Evolutionary conservation across 257 asterid species (phyloP).

Genomic region (Pogostemon cablin): DNA sequence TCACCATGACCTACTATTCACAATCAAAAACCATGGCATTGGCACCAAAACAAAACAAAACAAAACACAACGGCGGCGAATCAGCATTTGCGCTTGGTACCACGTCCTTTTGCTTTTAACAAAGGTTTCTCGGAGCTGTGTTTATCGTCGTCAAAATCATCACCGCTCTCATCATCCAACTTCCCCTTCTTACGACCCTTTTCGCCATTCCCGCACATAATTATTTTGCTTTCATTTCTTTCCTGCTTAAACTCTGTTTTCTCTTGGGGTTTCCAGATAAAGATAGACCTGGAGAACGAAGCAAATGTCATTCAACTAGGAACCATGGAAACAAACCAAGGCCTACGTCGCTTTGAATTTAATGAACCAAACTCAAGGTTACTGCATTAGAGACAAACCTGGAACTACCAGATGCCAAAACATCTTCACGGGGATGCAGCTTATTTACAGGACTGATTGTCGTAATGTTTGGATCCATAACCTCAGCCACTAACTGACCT

Average conservation of each 20-base stretch:
- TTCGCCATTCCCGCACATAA: slow-evolving; percentile 60
- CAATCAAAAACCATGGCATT: background rate
- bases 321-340: background rate
- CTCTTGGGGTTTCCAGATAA: slow-evolving; percentile 84
- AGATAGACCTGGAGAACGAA: slow-evolving; percentile 61
- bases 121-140: slow-evolving; percentile 42
- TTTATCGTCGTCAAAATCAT: slow-evolving; percentile 52
- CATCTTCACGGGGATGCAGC: slow-evolving; percentile 91
- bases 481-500: slow-evolving; percentile 91
- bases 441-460: slow-evolving; percentile 95
- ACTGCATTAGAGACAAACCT: slow-evolving; percentile 47
- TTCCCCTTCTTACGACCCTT: slow-evolving; percentile 47
- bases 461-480: slow-evolving; percentile 89
- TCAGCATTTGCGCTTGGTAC: slow-evolving; percentile 44
- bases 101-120: slow-evolving; percentile 41
- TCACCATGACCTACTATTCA: slow-evolving; percentile 16
- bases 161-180: slow-evolving; percentile 51
- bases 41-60: too few species aligned
- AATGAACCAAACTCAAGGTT: background rate
- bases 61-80: background rate
- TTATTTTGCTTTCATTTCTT: slow-evolving; percentile 49
- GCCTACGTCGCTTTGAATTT: too few species aligned
- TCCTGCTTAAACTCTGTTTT: slow-evolving; percentile 44
- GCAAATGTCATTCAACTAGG: slow-evolving; percentile 13
- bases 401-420: slow-evolving; percentile 95